These are phyloP conservation scores for Neodidymelliopsis sp. DNA, from an alignment of 2,329 filamentous ascomycete genomes.

Conservation along the genomic window DNA sequence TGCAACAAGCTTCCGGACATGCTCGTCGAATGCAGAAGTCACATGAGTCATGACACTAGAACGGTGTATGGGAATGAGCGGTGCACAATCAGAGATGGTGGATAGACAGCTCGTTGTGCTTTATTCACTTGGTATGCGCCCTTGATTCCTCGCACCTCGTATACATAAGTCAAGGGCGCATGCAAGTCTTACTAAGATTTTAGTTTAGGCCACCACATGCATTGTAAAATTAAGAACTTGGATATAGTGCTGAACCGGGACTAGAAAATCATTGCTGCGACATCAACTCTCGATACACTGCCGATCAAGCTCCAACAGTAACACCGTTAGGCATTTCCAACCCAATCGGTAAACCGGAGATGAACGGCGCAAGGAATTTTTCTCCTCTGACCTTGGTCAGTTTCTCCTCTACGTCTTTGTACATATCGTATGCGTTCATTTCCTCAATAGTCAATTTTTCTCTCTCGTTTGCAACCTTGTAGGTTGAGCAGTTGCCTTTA, in stretches of 20 bases:
- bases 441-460: conserved; percentile 72
- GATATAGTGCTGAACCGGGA: conserved; percentile 3
- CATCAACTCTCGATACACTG: background rate
- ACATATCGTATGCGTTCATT: conserved; percentile 63
- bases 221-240: background rate
- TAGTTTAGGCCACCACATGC: background rate
- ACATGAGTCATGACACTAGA: conserved; percentile 4
- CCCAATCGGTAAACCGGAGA: conserved; percentile 16
- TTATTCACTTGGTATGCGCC: background rate
- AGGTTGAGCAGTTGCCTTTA: conserved; percentile 59
- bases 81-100: too few species aligned
- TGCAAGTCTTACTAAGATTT: conserved; percentile 10
- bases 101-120: too few species aligned
- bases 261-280: background rate
- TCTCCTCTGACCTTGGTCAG: conserved; percentile 12
- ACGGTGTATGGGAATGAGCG: too few species aligned
- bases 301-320: conserved; percentile 13
- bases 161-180: background rate
- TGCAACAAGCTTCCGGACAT: conserved; percentile 42
- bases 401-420: conserved; percentile 30
- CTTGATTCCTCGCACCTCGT: background rate
- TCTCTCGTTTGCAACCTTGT: conserved; percentile 68
- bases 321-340: conserved; percentile 19
- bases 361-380: conserved; percentile 14
- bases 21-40: background rate